Base-by-base conservation (phyloP, 2,329 filamentous ascomycete genomes). In the Truncatella angustata region DNA sequence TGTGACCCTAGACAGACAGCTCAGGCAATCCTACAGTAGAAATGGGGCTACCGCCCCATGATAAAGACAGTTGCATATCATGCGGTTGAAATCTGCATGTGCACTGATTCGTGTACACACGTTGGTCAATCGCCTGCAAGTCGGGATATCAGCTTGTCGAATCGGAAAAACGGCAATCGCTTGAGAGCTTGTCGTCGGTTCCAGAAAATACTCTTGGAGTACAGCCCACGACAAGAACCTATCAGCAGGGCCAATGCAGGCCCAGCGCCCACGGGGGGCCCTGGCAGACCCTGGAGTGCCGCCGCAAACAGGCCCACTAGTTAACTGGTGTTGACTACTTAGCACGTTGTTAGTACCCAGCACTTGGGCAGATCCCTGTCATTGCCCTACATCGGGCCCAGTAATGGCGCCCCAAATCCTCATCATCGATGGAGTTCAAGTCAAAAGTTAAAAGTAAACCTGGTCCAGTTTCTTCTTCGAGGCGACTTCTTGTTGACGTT, bases 81-180 rank as follows among this genome's bases (percentile, higher is more conserved):
- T 24, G n/a, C 40, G 40, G 20, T 24, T 21, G 37, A 12, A 12
- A 11, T 40, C 20, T 21, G 20, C 40, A 26, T 26, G 40, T 28
- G 36, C 16, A 30, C 24, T 44, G 23, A 24, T 24, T 21, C 23
- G 12, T 40, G n/a, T 40, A 18, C n/a, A 21, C 28, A 9, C 7
- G 14, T 14, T 32, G 28, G 7, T 9, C 28, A 32, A 14, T 32
- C 28, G n/a, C n/a, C n/a, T n/a, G n/a, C n/a, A n/a, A 32, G 28
- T 14, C 7, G 7, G 28, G 7, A 32, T 32, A 7, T 32, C 28
- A 32, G 28, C n/a, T 32, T 14, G 10, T 36, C 39, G 30, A 28
- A 34, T 50, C 47, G 47, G 47, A 36, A 28, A 36, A 58, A 50
- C 42, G 51, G 44, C 48, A 49, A 43, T 50, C 21, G 54, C n/a